Percentiles rank a stretch among this genome's conserved stretches.
Evolutionary conservation across 192 early-diverging fungal genomes (phyloP).

Genomic region (Umbelopsis sp.): DNA sequence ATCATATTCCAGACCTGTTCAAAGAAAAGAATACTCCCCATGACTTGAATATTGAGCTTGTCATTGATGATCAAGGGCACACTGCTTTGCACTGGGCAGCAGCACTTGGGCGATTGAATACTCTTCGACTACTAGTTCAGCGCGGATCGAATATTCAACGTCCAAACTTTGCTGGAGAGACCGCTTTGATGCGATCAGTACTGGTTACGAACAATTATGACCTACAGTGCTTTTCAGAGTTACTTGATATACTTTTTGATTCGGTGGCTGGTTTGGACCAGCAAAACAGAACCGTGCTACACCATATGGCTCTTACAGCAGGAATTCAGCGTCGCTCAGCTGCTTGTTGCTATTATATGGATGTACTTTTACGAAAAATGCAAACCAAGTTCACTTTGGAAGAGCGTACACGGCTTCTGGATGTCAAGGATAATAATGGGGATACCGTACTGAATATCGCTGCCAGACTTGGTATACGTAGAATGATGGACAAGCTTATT

Average conservation of each 20-base stretch:
- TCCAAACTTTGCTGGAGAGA: constrained; percentile 84
- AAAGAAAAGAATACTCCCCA: constrained; percentile 38
- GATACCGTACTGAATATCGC: constrained; percentile 93
- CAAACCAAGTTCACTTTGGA: background rate
- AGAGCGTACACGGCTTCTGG: constrained; percentile 45
- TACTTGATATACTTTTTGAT: constrained; percentile 74
- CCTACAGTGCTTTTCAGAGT: constrained; percentile 69
- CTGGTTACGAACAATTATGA: constrained; percentile 86
- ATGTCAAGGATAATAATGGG: constrained; percentile 70
- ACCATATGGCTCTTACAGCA: constrained; percentile 83
- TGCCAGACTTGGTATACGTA: constrained; percentile 71
- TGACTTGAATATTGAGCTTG: constrained; percentile 77
- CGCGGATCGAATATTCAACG: constrained; percentile 71
- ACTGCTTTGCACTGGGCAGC: constrained; percentile 97
- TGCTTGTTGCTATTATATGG: constrained; percentile 87
- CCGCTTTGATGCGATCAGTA: constrained; percentile 87
- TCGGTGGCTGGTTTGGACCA: constrained; percentile 73
- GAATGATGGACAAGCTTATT: constrained; percentile 67
- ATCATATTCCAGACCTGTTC: constrained; percentile 51
- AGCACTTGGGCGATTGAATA: constrained; percentile 75
- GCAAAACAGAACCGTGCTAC: constrained; percentile 80
- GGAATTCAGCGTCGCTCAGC: constrained; percentile 65
- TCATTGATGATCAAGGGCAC: constrained; percentile 95
- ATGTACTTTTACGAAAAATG: constrained; percentile 66
- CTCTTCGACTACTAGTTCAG: constrained; percentile 76